Evolutionary conservation across 2,329 filamentous ascomycete genomes (phyloP).

Genomic region (Fusarium palustre): DNA sequence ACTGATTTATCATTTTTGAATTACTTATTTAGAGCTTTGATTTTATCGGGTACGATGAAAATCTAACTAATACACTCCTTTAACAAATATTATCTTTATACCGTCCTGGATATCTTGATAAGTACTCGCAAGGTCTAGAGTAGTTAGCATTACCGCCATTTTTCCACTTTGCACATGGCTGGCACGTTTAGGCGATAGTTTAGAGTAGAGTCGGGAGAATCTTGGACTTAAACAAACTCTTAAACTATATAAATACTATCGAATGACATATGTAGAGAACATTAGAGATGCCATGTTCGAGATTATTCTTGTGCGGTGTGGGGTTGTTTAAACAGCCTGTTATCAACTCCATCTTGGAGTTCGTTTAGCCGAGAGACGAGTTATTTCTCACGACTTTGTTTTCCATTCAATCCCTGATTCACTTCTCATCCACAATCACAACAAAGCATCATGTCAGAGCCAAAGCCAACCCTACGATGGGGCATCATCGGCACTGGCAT

Average conservation of each 20-base stretch:
- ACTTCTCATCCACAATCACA: background rate
- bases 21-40: constrained; percentile 28
- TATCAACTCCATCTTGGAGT: background rate
- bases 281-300: background rate
- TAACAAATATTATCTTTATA: background rate
- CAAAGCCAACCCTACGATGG: constrained; percentile 50
- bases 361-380: constrained; percentile 2
- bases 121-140: background rate
- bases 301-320: no score
- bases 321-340: background rate
- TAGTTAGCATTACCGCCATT: no score
- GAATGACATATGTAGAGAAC: no score
- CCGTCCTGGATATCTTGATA: background rate
- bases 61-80: constrained; percentile 39
- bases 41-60: constrained; percentile 28
- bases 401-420: background rate
- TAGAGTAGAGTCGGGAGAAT: no score
- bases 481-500: constrained; percentile 57
- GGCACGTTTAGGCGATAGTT: no score
- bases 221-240: no score
- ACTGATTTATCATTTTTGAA: constrained; percentile 9
- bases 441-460: constrained; percentile 12
- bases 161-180: no score
- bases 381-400: background rate
- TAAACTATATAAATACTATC: no score